These are phyloP conservation scores for Gossypium lobatum DNA, from an alignment of 441 rosid genomes.

Conservation along the genomic window DNA sequence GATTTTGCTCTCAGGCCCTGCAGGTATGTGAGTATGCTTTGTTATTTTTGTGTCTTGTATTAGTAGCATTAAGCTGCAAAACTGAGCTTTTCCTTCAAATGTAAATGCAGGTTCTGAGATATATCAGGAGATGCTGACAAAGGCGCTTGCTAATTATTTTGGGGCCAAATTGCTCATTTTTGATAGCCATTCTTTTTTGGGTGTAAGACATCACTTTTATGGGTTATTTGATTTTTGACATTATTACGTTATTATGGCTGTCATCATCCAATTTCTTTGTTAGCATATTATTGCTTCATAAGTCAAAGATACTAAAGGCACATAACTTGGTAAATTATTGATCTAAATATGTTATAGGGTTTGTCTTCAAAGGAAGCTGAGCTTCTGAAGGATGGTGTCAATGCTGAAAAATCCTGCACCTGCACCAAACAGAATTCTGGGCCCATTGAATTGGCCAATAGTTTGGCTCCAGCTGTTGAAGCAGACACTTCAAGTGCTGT, in stretches of 20 bases:
- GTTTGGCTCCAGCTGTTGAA: conserved; percentile 39
- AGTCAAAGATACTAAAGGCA: conserved; percentile 7
- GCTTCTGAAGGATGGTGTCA: conserved; percentile 57
- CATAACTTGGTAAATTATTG: conserved; percentile 20
- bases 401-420: conserved; percentile 47
- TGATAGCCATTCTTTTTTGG: conserved; percentile 68
- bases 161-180: conserved; percentile 74
- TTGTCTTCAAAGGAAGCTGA: conserved; percentile 77
- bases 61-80: conserved; percentile 11
- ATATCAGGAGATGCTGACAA: conserved; percentile 88
- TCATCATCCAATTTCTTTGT: neutral
- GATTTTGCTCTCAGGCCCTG: conserved; percentile 89
- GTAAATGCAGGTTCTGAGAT: conserved; percentile 72
- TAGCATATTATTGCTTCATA: conserved; percentile 3
- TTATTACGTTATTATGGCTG: neutral
- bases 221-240: conserved; percentile 10
- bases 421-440: conserved; percentile 39
- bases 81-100: conserved; percentile 11
- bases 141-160: conserved; percentile 75
- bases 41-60: conserved; percentile 1
- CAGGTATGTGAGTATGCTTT: conserved; percentile 40
- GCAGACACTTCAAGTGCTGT: conserved; percentile 48
- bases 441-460: conserved; percentile 38
- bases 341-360: conserved; percentile 44
- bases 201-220: conserved; percentile 51